These are phyloP conservation scores for Penicillium coprophilum DNA, from an alignment of 495 filamentous ascomycete species.

Conservation along the genomic window DNA sequence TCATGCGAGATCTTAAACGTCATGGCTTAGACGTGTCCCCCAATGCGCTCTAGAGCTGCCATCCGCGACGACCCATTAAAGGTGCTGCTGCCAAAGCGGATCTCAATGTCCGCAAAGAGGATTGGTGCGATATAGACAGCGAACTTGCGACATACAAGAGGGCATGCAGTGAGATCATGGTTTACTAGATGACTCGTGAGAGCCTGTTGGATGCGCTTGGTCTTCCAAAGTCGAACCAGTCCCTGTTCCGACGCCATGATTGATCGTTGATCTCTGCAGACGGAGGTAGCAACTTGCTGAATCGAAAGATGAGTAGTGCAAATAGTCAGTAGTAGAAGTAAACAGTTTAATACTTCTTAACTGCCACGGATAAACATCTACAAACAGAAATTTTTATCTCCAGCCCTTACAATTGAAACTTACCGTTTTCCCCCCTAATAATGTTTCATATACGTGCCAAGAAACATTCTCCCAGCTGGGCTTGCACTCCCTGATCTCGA, in stretches of 20 bases:
- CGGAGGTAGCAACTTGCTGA: background rate
- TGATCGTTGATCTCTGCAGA: background rate
- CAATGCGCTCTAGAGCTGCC: constrained; percentile 68
- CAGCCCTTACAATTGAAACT: background rate
- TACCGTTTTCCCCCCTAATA: background rate
- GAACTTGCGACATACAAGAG: constrained; percentile 55
- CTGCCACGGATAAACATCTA: background rate
- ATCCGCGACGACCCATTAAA: constrained; percentile 68
- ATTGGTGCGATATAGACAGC: constrained; percentile 44
- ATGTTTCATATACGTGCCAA: background rate
- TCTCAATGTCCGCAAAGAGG: constrained; percentile 49
- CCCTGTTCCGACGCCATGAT: background rate
- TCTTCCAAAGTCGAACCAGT: constrained; percentile 52
- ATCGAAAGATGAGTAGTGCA: background rate
- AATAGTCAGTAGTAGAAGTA: background rate
- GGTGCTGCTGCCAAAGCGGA: constrained; percentile 63
- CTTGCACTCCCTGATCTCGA: background rate
- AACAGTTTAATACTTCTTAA: background rate
- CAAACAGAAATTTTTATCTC: background rate
- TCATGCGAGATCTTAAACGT: constrained; percentile 70
- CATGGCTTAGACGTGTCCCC: constrained; percentile 66
- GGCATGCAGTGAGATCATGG: constrained; percentile 46
- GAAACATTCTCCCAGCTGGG: background rate
- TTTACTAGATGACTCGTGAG: constrained; percentile 40
- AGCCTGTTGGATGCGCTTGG: constrained; percentile 41